These are phyloP conservation scores for Microbotryum saponariae DNA, from an alignment of 1,284 basidiomycete species.

Conservation along the genomic window DNA sequence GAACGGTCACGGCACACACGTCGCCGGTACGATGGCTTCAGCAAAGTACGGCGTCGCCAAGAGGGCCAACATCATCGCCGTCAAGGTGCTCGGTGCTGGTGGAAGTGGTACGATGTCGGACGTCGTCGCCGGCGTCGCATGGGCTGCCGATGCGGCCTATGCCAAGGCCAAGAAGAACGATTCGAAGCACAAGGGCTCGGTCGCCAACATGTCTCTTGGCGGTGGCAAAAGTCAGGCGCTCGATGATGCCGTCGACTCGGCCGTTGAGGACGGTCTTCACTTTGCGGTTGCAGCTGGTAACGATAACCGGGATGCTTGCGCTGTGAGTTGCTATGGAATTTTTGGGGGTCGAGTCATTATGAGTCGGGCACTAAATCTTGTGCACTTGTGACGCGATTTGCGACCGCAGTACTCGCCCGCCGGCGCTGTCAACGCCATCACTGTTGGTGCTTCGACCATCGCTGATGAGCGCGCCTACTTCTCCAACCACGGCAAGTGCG, in stretches of 20 bases:
- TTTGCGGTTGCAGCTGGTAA: slow-evolving; percentile 90
- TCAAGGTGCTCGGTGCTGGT: slow-evolving; percentile 92
- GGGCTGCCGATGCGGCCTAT: slow-evolving; percentile 63
- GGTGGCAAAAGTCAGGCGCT: slow-evolving; percentile 87
- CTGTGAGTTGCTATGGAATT: too few relatives aligned
- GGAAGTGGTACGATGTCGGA: slow-evolving; percentile 95
- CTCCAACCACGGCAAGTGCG: slow-evolving; percentile 46
- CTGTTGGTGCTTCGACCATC: slow-evolving; percentile 76
- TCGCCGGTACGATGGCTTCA: slow-evolving; percentile 59
- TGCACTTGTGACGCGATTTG: background rate
- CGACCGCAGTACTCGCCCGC: slow-evolving; percentile 61
- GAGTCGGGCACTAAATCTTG: background rate
- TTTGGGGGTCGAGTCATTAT: slow-evolving; percentile 7
- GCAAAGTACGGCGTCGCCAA: slow-evolving; percentile 88
- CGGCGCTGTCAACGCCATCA: slow-evolving; percentile 63
- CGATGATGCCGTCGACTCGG: slow-evolving; percentile 76
- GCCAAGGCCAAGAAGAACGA: slow-evolving; percentile 61
- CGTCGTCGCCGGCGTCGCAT: slow-evolving; percentile 79
- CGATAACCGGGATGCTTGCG: slow-evolving; percentile 30
- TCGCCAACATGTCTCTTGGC: slow-evolving; percentile 96
- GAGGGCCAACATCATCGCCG: slow-evolving; percentile 81
- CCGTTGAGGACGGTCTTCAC: slow-evolving; percentile 77
- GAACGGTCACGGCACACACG: slow-evolving; percentile 64
- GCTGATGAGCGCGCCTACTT: slow-evolving; percentile 81
- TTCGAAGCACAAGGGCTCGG: slow-evolving; percentile 78